Base-by-base conservation (phyloP, 306 rosid species). In the Myrica gale region DNA sequence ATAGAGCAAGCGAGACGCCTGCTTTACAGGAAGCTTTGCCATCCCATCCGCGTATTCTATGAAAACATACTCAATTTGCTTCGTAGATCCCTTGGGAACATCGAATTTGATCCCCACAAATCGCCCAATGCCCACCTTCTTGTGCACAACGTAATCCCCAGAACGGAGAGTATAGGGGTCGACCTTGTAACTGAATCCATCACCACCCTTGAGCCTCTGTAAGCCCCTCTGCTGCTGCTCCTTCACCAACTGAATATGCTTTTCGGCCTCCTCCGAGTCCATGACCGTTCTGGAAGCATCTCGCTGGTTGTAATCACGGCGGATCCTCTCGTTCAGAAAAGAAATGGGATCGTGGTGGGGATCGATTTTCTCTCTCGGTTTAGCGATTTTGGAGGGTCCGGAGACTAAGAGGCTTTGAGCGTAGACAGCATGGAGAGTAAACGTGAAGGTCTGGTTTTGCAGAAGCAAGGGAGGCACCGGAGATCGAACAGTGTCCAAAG, bases 111-210 rank as follows among this genome's bases (percentile, higher is more conserved):
- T 90, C 15, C 93, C 88, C n/a, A 95, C 96, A 76, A 95, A 95
- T 56, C 88, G 88, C 7, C 97, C 98, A 82, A 95, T 44, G 39
- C 98, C 98, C 60, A 95, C 98, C 85, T 92, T 95, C 90, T 85
- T 95, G 51, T 95, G 98, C 76, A 95, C 97, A 68, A 95, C 93
- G 62, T 90, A 90, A 60, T 95, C 98, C 54, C 98, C 98, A 37
- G 97, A 88, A 43, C 88, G 90, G 73, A 95, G 96, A 6, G 96
- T 68, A 55, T 89, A 92, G 72, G 97, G 98, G 74, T 95, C 97
- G 5, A 92, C 96, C 80, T 85, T 89, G 82, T 89, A 92, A 61
- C 83, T 87, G 56, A 88, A 78, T 21, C 75, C 76, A 61, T 81
- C 82, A 10, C 81, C 94, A 7, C 93, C 94, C 76, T 88, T 90